A percentile compares a stretch with the other conserved stretches of the same genome.
Conservation (phyloP, 192 early-diverging fungal genomes). For the Podila minutissima region DNA sequence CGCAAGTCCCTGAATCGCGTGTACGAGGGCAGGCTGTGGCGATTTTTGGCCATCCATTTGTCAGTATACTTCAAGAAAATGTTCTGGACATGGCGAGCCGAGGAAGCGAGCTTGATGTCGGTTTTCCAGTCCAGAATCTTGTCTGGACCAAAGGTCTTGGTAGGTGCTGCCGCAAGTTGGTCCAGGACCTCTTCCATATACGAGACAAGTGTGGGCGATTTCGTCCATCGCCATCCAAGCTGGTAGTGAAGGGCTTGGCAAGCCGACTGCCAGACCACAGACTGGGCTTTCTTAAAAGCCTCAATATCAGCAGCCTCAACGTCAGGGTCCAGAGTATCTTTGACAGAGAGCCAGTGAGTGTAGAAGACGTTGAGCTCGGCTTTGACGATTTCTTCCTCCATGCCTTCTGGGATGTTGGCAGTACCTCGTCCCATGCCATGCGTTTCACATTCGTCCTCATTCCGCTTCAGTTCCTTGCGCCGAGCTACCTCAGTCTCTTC, state of each 20-base stretch:
- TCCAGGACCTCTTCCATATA: constrained; percentile 17
- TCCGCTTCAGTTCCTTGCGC: constrained; percentile 9
- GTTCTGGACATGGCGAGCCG: not conserved
- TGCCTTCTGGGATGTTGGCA: constrained; percentile 10
- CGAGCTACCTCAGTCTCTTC: constrained; percentile 21
- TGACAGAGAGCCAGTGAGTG: constrained; percentile 30
- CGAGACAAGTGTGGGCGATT: constrained; percentile 25
- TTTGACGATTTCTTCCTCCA: constrained; percentile 24
- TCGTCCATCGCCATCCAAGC: constrained; percentile 42
- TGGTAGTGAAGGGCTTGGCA: not conserved
- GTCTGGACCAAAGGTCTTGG: constrained; percentile 14
- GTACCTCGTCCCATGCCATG: constrained; percentile 26
- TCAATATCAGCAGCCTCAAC: constrained; percentile 15
- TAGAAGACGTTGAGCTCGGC: constrained; percentile 10
- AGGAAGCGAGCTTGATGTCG: not conserved
- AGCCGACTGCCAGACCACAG: constrained; percentile 4
- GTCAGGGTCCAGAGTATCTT: constrained; percentile 18
- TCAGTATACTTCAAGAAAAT: not conserved
- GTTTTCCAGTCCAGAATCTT: constrained; percentile 20
- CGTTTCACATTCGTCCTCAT: not conserved
- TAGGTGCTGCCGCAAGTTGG: constrained; percentile 3
- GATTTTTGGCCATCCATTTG: constrained; percentile 17
- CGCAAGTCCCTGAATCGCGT: constrained; percentile 17
- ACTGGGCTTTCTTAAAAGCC: constrained; percentile 14
- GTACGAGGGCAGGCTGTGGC: constrained; percentile 11